Conservation (phyloP, 164 flowering plant species). For the Kingdonia uniflora region DNA sequence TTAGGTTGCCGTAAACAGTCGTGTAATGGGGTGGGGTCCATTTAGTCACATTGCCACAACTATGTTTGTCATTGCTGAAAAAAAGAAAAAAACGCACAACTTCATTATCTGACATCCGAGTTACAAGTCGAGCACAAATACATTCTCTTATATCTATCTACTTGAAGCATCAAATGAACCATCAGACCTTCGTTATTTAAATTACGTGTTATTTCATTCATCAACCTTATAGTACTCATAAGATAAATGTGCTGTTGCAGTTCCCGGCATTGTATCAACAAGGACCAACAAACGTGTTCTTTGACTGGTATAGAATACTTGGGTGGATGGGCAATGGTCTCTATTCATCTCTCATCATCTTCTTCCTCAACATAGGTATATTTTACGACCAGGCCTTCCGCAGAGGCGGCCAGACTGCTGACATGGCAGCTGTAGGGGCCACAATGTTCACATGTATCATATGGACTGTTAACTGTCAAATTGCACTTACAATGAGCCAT, state of each 20-base stretch:
- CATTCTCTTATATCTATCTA: too few relatives aligned
- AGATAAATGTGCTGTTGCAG: conserved; percentile 31
- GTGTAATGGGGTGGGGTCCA: too few relatives aligned
- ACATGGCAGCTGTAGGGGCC: conserved; percentile 77
- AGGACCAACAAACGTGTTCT: conserved; percentile 85
- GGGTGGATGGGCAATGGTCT: conserved; percentile 97
- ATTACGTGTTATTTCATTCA: too few relatives aligned
- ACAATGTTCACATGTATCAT: conserved; percentile 91
- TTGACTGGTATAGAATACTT: conserved; percentile 75
- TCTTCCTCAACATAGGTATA: conserved; percentile 56
- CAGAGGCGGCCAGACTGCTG: conserved; percentile 65
- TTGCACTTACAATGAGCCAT: conserved; percentile 89
- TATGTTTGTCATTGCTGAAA: too few relatives aligned
- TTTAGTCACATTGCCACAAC: too few relatives aligned
- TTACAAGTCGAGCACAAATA: too few relatives aligned
- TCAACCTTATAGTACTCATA: not conserved
- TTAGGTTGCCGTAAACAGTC: too few relatives aligned
- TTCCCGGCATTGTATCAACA: conserved; percentile 93
- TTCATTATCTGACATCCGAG: too few relatives aligned
- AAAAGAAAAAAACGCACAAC: too few relatives aligned
- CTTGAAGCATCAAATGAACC: too few relatives aligned
- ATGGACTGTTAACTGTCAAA: conserved; percentile 87
- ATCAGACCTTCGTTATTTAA: too few relatives aligned
- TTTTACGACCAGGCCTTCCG: conserved; percentile 70
- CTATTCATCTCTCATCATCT: conserved; percentile 58